Conservation (phyloP, 1,284 basidiomycete genomes). For the Malassezia equina region DNA sequence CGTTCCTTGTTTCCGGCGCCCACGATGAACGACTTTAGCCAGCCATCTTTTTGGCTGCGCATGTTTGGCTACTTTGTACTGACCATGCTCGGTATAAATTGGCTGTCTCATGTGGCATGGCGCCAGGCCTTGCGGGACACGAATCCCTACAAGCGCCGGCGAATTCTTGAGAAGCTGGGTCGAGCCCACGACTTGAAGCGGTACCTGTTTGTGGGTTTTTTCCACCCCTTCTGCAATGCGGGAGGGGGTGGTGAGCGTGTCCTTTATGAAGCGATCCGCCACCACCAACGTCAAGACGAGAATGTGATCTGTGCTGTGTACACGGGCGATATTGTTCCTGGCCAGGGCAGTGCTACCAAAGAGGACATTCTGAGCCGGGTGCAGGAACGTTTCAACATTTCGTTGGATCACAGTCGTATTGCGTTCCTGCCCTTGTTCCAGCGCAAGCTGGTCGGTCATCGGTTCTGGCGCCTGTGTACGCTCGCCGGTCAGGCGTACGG, state of each 20-base stretch:
- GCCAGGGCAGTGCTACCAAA: constrained; percentile 53
- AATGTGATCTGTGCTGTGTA: constrained; percentile 73
- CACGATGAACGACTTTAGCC: not conserved
- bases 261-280: constrained; percentile 78
- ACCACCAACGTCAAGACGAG: constrained; percentile 64
- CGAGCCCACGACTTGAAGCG: not conserved
- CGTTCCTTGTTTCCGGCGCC: not conserved
- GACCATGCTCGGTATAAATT: not conserved
- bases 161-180: constrained; percentile 2
- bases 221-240: constrained; percentile 95
- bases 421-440: constrained; percentile 68
- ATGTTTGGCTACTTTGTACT: not conserved
- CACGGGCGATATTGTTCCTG: constrained; percentile 55
- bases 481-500: constrained; percentile 83
- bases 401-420: constrained; percentile 58
- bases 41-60: not conserved
- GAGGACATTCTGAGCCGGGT: constrained; percentile 59
- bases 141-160: constrained; percentile 4
- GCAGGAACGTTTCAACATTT: constrained; percentile 66
- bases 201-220: constrained; percentile 58
- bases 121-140: constrained; percentile 11
- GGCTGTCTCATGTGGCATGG: constrained; percentile 7
- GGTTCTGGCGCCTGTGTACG: constrained; percentile 76
- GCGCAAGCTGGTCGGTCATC: constrained; percentile 67
- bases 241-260: constrained; percentile 95